A percentile compares a stretch with the other conserved stretches of the same genome.
Evolutionary conservation across 306 rosid species (phyloP).

Genomic region (Luffa aegyptiaca): DNA sequence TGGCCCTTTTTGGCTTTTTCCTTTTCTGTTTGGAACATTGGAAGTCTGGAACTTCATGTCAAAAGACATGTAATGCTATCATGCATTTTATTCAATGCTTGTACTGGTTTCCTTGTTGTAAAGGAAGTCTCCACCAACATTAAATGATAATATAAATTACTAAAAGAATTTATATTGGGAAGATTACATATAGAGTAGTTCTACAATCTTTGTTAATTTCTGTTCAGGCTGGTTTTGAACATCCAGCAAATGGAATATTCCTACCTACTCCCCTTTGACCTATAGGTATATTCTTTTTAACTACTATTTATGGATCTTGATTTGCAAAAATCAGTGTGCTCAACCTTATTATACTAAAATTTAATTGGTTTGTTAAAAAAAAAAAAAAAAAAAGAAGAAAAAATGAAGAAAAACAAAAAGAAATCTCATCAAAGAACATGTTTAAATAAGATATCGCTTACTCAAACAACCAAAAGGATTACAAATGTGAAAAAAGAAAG

Average conservation of each 20-base stretch:
- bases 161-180: background rate
- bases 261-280: background rate
- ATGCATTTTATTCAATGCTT: background rate
- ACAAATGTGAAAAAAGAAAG: background rate
- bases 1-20: background rate
- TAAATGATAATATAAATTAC: conserved; percentile 1
- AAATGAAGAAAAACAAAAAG: background rate
- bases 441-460: background rate
- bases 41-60: background rate
- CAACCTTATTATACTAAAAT: background rate
- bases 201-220: background rate
- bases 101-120: conserved; percentile 3
- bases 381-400: too few species aligned
- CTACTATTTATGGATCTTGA: background rate
- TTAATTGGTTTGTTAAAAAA: background rate
- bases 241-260: background rate
- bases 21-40: conserved; percentile 2
- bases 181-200: background rate
- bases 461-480: background rate
- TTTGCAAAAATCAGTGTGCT: background rate
- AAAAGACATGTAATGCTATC: background rate
- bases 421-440: background rate
- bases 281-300: background rate
- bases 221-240: background rate
- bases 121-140: background rate